Base-by-base conservation (phyloP, 805 yeast genomes). In the Starmerella vitae region DNA sequence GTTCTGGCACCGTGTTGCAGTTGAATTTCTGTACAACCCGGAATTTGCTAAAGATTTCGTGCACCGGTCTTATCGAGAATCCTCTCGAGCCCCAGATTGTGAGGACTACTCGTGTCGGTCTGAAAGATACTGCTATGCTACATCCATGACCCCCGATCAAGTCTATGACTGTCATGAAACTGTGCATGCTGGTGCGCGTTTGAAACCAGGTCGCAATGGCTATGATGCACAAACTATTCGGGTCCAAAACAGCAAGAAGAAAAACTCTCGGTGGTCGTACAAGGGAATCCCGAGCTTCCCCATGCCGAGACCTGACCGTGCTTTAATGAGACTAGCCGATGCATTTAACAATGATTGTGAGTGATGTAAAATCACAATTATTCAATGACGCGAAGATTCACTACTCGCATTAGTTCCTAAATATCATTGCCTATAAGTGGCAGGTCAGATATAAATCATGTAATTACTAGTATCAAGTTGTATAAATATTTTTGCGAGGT, bases 1-100 rank as follows among this genome's bases (percentile, higher is more conserved):
- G 14, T 77, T 75, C 63, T 75, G 84, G 84, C 74, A 75, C 51
- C 37, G 46, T 20, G 76, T 74, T 14, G 70, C 76, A 3, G 55
- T 60, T 21, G 57, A 59, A 28, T 62, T 77, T 46, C 60, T 63
- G 33, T 51, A 56, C 34, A 59, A 69, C 47, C 59, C 63, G 26
- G 63, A 56, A 2, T 57, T 63, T 46, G 65, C 75, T 37, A 79
- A 74, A 48, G 30, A 43, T 14, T 78, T 71, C 56, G 61, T 68
- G 30, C 62, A 66, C 42, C 60, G 57, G 38, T 66, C 72, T 34
- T 67, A 65, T 51, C 67, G 86, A 55, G 59, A 59, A 43, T 69
- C 79, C 20, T 79, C 80, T 18, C 62, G 58, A 35, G 66, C 66
- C 15, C 74, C 75, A 17, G 56, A 64, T 20, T 76, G 82, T 56